A percentile compares a stretch with the other conserved stretches of the same genome.
phyloP scores from a whole-genome alignment of 2,329 filamentous ascomycete species.

The Atkinsonella hypoxylon region DNA sequence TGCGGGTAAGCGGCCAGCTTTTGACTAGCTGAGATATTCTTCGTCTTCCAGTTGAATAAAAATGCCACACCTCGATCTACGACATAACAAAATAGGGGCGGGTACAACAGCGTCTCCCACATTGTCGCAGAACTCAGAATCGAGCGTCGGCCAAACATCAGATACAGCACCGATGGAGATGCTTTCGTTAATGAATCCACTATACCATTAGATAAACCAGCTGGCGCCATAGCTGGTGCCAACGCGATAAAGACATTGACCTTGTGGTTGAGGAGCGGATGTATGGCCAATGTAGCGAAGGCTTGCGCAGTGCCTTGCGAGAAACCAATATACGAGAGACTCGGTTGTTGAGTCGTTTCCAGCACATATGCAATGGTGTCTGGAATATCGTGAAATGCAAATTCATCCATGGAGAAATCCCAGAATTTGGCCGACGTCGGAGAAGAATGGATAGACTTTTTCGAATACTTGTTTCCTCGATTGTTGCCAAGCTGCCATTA shows the following conservation, averaged over 20 bases:
- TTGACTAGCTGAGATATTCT: constrained; percentile 74
- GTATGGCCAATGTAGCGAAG: constrained; percentile 85
- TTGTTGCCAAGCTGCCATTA: constrained; percentile 83
- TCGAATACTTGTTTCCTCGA: constrained; percentile 96
- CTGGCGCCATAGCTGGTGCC: constrained; percentile 91
- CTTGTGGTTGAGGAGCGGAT: constrained; percentile 82
- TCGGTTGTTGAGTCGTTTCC: constrained; percentile 66
- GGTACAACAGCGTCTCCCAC: constrained; percentile 95
- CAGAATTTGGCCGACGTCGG: constrained; percentile 73
- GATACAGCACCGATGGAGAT: constrained; percentile 81
- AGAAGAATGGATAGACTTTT: constrained; percentile 70
- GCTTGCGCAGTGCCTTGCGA: constrained; percentile 95
- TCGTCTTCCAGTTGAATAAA: constrained; percentile 79
- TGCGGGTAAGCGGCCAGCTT: constrained; percentile 94
- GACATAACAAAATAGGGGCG: constrained; percentile 77
- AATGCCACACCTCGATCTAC: constrained; percentile 75
- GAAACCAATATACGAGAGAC: constrained; percentile 92
- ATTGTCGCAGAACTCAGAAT: constrained; percentile 89
- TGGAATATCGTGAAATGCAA: constrained; percentile 94
- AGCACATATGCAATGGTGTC: constrained; percentile 90
- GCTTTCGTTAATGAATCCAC: constrained; percentile 91
- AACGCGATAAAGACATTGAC: constrained; percentile 94
- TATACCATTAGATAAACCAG: constrained; percentile 77
- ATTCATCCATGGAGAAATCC: constrained; percentile 98
- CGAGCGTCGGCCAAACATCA: constrained; percentile 82